Base-by-base conservation (phyloP, 805 yeast species). In the Sugiyamaella qingdaonensis region DNA sequence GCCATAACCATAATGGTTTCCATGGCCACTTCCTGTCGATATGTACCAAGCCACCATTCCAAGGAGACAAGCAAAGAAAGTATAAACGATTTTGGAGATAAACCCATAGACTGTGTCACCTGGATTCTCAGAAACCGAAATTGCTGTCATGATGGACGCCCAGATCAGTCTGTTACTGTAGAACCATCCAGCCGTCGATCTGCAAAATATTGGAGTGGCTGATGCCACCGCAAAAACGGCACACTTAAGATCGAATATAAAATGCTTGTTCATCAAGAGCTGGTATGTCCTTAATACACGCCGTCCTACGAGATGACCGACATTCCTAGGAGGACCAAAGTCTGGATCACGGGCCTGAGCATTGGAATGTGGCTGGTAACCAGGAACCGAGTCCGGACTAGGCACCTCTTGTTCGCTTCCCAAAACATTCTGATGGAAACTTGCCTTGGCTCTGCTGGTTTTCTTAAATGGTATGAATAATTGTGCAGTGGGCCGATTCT, bases 11-110 rank as follows among this genome's bases (percentile, higher is more conserved):
- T 56, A 67, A 0, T 62, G 61, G 45, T 67, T 69, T 1, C 73
- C 72, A 1, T 49, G 18, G 10, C 73, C 72, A 13, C 53, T 50
- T 2, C 71, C 71, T 1, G 68, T 52, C 2, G 64, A 59, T 14
- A 70, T 68, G 49, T 70, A 70, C 73, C 73, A 70, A 3, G 57
- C 64, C 2, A 65, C 64, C 64, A 69, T 58, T 0, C 68, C 72
- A 2, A 64, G 48, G 5, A 67, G 49, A 31, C 68, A 58, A 2
- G 71, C 72, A 33, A 62, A 35, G 33, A 69, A 61, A 2, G 69
- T 63, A 52, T 57, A 65, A 13, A 60, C 45, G 10, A 68, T 46
- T 24, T 68, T 61, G 14, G 61, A 48, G 1, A 62, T 35, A 18
- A 66, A 56, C 0, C 65, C 64, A 39, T 66, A 67, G 1, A 64